phyloP scores from a whole-genome alignment of 108 stramenopile genomes.

The Stephanodiscus triporus region DNA sequence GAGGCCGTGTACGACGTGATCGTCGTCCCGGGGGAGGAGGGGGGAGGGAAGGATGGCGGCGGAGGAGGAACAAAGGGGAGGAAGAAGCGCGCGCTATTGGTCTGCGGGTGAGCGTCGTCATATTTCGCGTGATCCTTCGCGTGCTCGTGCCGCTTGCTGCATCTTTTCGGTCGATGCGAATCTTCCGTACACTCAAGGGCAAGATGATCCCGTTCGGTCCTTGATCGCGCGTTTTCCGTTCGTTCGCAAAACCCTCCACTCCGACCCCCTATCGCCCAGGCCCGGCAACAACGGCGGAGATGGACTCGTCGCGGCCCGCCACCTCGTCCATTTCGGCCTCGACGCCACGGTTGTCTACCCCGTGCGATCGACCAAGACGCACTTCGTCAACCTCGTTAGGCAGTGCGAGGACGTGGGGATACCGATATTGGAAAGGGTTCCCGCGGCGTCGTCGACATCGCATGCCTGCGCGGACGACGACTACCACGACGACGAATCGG shows the following conservation, averaged over 20 bases:
- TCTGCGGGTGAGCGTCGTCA: constrained; percentile 44
- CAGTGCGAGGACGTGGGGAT: constrained; percentile 89
- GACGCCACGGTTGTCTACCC: constrained; percentile 89
- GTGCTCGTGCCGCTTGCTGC: too few species aligned
- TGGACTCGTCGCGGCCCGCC: constrained; percentile 97
- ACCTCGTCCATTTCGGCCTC: constrained; percentile 92
- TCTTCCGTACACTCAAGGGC: too few species aligned
- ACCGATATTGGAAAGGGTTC: too few species aligned
- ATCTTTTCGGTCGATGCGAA: too few species aligned
- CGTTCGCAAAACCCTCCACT: neutral
- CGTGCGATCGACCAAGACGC: constrained; percentile 63
- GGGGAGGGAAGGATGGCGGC: neutral
- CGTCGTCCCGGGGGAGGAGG: constrained; percentile 1
- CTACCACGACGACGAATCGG: constrained; percentile 19
- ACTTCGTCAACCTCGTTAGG: constrained; percentile 84
- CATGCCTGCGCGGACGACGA: constrained; percentile 48
- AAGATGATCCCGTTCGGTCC: too few species aligned
- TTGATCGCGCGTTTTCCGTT: too few species aligned
- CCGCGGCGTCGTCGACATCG: constrained; percentile 61
- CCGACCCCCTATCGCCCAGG: too few species aligned
- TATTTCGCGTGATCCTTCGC: neutral
- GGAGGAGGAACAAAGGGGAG: constrained; percentile 4
- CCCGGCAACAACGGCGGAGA: constrained; percentile 99
- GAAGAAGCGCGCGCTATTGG: constrained; percentile 55
- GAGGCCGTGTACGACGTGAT: constrained; percentile 79